Evolutionary conservation across 768 basidiomycete genomes (phyloP).

Genomic region (Fistulinella prunicolor): DNA sequence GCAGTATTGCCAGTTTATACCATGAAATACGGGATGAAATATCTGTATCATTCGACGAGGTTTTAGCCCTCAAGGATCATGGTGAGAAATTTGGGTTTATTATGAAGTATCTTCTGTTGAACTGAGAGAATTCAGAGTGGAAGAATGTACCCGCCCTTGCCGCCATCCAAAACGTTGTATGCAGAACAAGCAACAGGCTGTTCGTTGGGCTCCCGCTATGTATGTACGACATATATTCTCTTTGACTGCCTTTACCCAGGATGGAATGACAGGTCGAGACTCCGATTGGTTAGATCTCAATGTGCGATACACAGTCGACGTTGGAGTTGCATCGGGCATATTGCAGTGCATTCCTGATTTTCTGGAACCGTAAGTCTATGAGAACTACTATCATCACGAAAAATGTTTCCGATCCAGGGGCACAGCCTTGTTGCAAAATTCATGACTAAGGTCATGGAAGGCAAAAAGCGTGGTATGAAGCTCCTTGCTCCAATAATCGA

Average conservation of each 20-base stretch:
- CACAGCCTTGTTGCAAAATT: background rate
- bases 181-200: slow-evolving; percentile 41
- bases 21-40: slow-evolving; percentile 31
- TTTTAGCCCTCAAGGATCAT: slow-evolving; percentile 2
- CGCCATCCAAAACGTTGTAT: slow-evolving; percentile 33
- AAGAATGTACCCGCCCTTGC: slow-evolving; percentile 25
- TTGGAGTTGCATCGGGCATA: slow-evolving; percentile 17
- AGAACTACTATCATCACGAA: background rate
- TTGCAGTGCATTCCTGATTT: slow-evolving; percentile 30
- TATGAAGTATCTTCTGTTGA: background rate
- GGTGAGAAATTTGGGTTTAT: slow-evolving; percentile 4
- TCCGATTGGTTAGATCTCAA: slow-evolving; percentile 31
- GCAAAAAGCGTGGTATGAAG: background rate
- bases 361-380: slow-evolving; percentile 28
- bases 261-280: slow-evolving; percentile 26
- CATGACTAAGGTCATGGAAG: background rate
- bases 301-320: slow-evolving; percentile 29
- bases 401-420: background rate
- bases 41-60: slow-evolving; percentile 36
- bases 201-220: slow-evolving; percentile 39
- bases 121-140: slow-evolving; percentile 36
- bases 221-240: background rate
- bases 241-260: background rate
- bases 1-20: slow-evolving; percentile 39
- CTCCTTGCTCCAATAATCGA: slow-evolving; percentile 3